Evolutionary conservation across 176 grass and related monocot species (phyloP).

Genomic region (Raddia guianensis): DNA sequence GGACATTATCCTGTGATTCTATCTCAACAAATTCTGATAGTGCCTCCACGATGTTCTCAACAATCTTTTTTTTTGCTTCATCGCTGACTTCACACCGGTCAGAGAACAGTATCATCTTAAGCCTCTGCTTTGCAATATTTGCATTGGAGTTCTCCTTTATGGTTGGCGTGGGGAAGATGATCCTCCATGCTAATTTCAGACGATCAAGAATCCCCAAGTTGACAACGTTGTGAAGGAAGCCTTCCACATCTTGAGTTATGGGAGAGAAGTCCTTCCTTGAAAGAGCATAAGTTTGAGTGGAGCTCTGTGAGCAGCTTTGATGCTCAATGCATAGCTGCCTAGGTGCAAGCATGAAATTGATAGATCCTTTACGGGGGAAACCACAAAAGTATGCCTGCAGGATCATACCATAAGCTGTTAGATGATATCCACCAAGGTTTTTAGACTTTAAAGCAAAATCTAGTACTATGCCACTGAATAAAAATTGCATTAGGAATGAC

Average conservation of each 20-base stretch:
- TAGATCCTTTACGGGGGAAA: constrained; percentile 44
- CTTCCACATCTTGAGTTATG: constrained; percentile 65
- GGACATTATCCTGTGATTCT: constrained; percentile 86
- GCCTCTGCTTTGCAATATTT: constrained; percentile 89
- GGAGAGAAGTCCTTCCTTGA: constrained; percentile 52
- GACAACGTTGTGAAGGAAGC: constrained; percentile 62
- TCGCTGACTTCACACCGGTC: constrained; percentile 92
- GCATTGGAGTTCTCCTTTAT: constrained; percentile 74
- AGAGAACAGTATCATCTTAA: constrained; percentile 96
- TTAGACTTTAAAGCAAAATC: not conserved
- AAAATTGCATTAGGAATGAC: not conserved
- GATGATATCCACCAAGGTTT: not conserved
- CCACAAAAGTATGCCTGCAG: constrained; percentile 44
- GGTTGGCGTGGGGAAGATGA: constrained; percentile 69
- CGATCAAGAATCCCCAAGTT: constrained; percentile 83
- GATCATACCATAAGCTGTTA: constrained; percentile 14
- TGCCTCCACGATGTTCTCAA: constrained; percentile 64
- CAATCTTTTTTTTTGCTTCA: constrained; percentile 96
- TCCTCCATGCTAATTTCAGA: constrained; percentile 78
- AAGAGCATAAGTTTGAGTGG: constrained; percentile 32
- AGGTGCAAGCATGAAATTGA: constrained; percentile 42
- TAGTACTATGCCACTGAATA: not conserved
- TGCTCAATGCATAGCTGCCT: constrained; percentile 36
- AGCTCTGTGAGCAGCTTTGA: constrained; percentile 18
- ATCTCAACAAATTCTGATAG: constrained; percentile 93